These are phyloP conservation scores for Rhodamnia rubescens DNA, from an alignment of 345 rosid genomes.

Conservation along the genomic window DNA sequence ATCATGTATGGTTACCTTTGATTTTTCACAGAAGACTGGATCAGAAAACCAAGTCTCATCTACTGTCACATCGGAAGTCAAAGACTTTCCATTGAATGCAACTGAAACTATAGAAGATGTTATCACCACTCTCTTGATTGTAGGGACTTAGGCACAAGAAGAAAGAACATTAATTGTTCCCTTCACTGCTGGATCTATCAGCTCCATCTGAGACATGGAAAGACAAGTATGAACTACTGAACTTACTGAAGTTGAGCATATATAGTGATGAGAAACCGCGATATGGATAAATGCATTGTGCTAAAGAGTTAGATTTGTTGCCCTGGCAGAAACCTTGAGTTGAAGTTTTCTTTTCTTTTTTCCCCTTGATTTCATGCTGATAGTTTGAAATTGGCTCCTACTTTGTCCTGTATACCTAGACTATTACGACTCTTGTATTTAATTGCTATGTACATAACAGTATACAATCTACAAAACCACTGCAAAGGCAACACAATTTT, in stretches of 20 bases:
- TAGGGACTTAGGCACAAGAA: slow-evolving; percentile 15
- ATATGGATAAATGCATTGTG: neutral
- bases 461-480: neutral
- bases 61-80: slow-evolving; percentile 1
- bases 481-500: neutral
- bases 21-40: slow-evolving; percentile 2
- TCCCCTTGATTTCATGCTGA: neutral
- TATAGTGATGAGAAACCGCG: neutral
- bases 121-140: slow-evolving; percentile 23
- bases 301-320: neutral
- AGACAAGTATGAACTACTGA: neutral
- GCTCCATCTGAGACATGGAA: slow-evolving; percentile 10
- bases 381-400: neutral
- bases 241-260: neutral
- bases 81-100: neutral
- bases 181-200: slow-evolving; percentile 24
- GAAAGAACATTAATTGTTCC: slow-evolving; percentile 24
- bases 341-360: neutral
- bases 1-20: neutral
- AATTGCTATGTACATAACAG: neutral
- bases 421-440: neutral
- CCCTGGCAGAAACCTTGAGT: neutral
- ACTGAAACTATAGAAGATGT: slow-evolving; percentile 23
- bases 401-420: neutral
- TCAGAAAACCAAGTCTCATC: slow-evolving; percentile 20